Percentiles rank a stretch among this genome's conserved stretches.
Conservation (phyloP, 1,284 basidiomycete species). For the Anthracocystis setariae region DNA sequence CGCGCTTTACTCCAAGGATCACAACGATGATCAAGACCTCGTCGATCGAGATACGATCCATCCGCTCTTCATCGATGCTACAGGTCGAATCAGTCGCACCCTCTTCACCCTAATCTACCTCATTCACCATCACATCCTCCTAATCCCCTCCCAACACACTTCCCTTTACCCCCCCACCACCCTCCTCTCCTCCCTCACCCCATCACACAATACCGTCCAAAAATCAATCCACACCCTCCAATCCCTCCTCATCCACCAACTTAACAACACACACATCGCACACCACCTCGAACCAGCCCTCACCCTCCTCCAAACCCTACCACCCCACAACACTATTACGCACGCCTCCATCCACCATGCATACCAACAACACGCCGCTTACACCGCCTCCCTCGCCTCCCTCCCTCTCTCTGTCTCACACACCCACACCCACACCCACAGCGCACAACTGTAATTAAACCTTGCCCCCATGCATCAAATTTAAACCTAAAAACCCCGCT, state of each 20-base stretch:
- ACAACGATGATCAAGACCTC: constrained; percentile 22
- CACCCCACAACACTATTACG: background rate
- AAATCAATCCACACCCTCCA: constrained; percentile 11
- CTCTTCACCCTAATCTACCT: constrained; percentile 24
- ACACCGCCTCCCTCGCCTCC: background rate
- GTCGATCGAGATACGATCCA: constrained; percentile 24
- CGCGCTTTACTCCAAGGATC: constrained; percentile 8
- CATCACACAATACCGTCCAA: background rate
- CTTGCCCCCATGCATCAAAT: too few species aligned
- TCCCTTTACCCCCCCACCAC: background rate
- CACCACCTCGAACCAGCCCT: constrained; percentile 1
- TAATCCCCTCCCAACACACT: too few species aligned
- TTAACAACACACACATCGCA: background rate
- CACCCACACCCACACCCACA: too few species aligned
- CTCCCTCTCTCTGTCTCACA: constrained; percentile 11
- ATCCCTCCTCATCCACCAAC: background rate
- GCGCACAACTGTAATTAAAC: too few species aligned
- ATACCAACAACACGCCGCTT: constrained; percentile 28
- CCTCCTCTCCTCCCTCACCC: background rate
- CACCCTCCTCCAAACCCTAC: background rate
- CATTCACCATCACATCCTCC: background rate
- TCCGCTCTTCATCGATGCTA: constrained; percentile 29
- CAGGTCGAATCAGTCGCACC: constrained; percentile 17
- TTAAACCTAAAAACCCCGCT: too few species aligned
- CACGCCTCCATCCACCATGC: constrained; percentile 35